Base-by-base conservation (phyloP, 1,284 basidiomycete species). In the Sporisorium scitamineum region DNA sequence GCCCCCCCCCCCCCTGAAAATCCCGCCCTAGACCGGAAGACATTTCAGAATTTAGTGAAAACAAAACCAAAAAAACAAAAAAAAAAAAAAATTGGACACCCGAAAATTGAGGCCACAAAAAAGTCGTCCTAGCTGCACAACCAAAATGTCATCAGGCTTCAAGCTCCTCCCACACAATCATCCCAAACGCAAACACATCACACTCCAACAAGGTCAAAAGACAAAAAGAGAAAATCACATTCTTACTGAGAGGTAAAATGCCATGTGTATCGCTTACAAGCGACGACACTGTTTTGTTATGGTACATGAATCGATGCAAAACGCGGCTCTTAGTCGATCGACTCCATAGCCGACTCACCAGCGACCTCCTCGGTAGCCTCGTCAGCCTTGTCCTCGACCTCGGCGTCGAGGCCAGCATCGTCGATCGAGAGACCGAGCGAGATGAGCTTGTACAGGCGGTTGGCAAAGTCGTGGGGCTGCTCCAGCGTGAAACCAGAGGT, bases 391-490 rank as follows among this genome's bases (percentile, higher is more conserved):
- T 75, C 78, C 11, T 76, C 76, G 32, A 44, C 57, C 32, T 67
- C 71, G 48, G 55, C 61, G 44, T 76, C 71, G 20, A 71, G 55
- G 50, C 74, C 78, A 29, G 74, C 58, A 56, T 85, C 85, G 83
- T 89, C 88, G 77, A 89, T 88, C 61, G 87, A 87, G 48, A 89
- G 87, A 83, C 89, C 89, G 58, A 90, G 87, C 55, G 92, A 90
- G 88, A 99, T 96, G 94, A 98, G 97, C 84, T 95, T 92, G 90
- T 97, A 92, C 86, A 98, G 97, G 80, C 96, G 93, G 89, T 92
- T 92, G 79, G 95, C 93, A 87, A 97, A 98, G 81, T 93, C 94
- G 78, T 93, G 91, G 22, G 96, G 97, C 87, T 95, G 93, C 83
- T 97, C 94, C 73, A 99, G 91, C 63, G 94, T 91, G 90, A 99